Percentiles rank a stretch among this genome's conserved stretches.
Evolutionary conservation across 2,329 filamentous ascomycete species (phyloP).

Genomic region (Fusarium drepaniforme): DNA sequence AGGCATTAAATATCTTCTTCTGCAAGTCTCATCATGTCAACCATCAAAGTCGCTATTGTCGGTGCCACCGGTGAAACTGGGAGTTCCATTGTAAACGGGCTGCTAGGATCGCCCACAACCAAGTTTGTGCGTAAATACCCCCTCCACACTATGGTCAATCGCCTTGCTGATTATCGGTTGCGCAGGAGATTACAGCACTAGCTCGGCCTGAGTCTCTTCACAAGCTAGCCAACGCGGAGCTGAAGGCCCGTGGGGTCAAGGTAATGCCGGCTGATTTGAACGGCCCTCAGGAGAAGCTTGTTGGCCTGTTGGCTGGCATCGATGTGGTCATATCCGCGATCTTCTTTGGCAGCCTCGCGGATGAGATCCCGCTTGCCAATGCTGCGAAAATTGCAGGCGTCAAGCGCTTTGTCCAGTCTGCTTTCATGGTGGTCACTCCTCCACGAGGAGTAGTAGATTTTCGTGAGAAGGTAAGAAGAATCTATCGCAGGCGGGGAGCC

Average conservation of each 20-base stretch:
- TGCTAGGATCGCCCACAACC: too few species aligned
- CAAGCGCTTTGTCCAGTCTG: background rate
- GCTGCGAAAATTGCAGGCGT: background rate
- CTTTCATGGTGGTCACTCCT: background rate
- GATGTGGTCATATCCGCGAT: background rate
- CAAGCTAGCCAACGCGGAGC: background rate
- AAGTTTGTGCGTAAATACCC: too few species aligned
- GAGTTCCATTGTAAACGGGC: too few species aligned
- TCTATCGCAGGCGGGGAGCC: background rate
- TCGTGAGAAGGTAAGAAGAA: background rate
- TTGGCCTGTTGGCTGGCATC: background rate
- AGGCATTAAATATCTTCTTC: too few species aligned
- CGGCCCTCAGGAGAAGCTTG: background rate
- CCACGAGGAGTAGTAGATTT: background rate
- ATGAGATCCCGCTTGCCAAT: background rate
- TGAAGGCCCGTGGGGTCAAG: background rate
- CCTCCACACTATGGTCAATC: too few species aligned
- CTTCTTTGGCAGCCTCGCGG: background rate
- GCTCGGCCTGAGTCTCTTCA: background rate
- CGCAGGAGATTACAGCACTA: background rate
- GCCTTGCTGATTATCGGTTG: too few species aligned
- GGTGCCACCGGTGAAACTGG: too few species aligned
- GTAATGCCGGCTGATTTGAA: background rate
- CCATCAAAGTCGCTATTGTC: too few species aligned
- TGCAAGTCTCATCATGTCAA: too few species aligned